Percentiles rank a stretch among this genome's conserved stretches.
These are phyloP conservation scores for Macadamia integrifolia DNA, from an alignment of 164 flowering plant species.

Conservation along the genomic window DNA sequence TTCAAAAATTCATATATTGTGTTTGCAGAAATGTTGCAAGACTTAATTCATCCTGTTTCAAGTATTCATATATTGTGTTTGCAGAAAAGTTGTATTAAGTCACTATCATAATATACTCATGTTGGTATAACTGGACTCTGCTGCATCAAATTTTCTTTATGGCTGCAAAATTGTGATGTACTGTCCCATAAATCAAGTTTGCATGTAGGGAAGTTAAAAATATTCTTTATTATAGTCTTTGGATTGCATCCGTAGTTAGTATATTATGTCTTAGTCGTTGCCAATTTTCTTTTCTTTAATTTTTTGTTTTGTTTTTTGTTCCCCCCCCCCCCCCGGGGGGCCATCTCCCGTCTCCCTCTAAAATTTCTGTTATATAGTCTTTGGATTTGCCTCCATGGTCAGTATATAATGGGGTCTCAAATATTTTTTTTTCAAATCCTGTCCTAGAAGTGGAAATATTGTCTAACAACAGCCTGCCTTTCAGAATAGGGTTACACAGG, in stretches of 20 bases:
- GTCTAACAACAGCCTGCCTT: conserved; percentile 14
- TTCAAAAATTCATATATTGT: neutral
- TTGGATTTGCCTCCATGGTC: neutral
- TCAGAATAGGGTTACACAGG: conserved; percentile 89
- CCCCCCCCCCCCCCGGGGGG: too few relatives aligned
- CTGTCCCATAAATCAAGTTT: neutral
- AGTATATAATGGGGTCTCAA: neutral
- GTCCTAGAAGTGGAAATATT: neutral
- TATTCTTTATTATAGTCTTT: neutral
- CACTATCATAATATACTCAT: neutral
- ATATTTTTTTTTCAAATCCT: neutral
- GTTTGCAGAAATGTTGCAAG: neutral
- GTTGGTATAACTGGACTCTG: neutral
- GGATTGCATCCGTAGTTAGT: too few relatives aligned
- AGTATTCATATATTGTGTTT: neutral
- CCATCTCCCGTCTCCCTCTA: too few relatives aligned
- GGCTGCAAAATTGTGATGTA: neutral
- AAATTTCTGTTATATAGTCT: too few relatives aligned
- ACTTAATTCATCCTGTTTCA: neutral
- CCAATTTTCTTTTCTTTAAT: too few relatives aligned
- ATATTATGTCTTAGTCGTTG: too few relatives aligned
- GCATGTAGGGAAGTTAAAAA: neutral
- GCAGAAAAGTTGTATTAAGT: neutral
- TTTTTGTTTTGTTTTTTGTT: too few relatives aligned
- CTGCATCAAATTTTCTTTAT: neutral